These are phyloP conservation scores for Mycena haematopus DNA, from an alignment of 768 basidiomycete genomes.

Conservation along the genomic window DNA sequence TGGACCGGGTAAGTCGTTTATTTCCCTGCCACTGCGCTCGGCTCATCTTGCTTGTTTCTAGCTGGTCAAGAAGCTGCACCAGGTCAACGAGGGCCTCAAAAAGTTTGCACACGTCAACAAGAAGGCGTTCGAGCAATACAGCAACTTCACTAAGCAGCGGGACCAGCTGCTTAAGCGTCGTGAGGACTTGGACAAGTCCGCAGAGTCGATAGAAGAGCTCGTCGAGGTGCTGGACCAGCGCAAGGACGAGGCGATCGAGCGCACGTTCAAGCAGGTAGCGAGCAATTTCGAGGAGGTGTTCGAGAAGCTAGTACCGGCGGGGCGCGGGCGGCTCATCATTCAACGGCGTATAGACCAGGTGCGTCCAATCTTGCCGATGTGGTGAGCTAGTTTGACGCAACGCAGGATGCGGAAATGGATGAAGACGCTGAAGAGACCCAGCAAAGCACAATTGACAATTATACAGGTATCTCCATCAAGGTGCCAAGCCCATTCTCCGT, in stretches of 20 bases:
- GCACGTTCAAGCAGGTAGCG: constrained; percentile 98
- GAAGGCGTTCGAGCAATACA: constrained; percentile 99
- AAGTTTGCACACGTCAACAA: constrained; percentile 99
- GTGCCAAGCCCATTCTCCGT: constrained; percentile 42
- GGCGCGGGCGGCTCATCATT: constrained; percentile 90
- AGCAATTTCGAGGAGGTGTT: constrained; percentile 98
- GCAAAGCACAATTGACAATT: constrained; percentile 85
- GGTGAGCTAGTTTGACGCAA: background rate
- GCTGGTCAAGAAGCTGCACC: constrained; percentile 93
- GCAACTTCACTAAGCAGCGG: constrained; percentile 96
- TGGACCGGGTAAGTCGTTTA: constrained; percentile 73
- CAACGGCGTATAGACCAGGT: constrained; percentile 90
- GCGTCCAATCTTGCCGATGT: constrained; percentile 23
- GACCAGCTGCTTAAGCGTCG: constrained; percentile 88
- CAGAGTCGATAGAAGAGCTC: constrained; percentile 87
- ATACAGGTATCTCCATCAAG: constrained; percentile 96
- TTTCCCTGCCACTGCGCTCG: background rate
- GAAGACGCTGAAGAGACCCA: constrained; percentile 79
- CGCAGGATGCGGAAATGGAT: constrained; percentile 73
- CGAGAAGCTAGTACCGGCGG: constrained; percentile 93
- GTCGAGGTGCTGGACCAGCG: constrained; percentile 94
- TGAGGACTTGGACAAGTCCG: constrained; percentile 91
- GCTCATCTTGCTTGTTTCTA: constrained; percentile 40
- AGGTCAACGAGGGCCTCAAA: constrained; percentile 90
- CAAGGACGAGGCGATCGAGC: constrained; percentile 98